phyloP scores from a whole-genome alignment of 2,329 filamentous ascomycete species.

The Penicillium occitanis region DNA sequence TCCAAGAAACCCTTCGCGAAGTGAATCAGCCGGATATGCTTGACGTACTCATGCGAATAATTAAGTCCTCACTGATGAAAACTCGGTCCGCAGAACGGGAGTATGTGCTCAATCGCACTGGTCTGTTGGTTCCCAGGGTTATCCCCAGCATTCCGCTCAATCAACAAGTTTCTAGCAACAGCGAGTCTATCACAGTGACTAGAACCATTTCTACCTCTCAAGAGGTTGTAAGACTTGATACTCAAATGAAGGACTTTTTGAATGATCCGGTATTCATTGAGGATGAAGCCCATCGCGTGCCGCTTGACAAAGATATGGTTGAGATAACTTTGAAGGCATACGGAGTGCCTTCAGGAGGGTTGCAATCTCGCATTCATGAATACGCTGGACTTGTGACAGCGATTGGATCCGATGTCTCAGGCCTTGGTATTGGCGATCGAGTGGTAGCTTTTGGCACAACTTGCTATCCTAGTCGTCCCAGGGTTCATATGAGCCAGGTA shows the following conservation, averaged over 20 bases:
- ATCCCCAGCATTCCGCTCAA: neutral
- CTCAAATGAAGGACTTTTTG: too few relatives aligned
- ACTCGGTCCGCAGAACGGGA: neutral
- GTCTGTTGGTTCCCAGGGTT: neutral
- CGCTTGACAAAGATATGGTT: neutral
- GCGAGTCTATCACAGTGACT: neutral
- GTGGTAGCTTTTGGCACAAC: neutral
- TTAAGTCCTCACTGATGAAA: too few relatives aligned
- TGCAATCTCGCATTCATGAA: neutral
- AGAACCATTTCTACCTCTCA: too few relatives aligned
- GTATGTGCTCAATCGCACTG: neutral
- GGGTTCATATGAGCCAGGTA: neutral
- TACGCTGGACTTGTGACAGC: neutral
- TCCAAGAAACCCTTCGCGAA: neutral
- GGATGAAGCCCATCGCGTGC: neutral
- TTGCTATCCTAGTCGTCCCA: neutral
- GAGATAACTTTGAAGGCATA: constrained; percentile 12
- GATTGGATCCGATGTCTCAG: neutral
- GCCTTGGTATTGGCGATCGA: neutral
- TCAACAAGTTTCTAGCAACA: neutral
- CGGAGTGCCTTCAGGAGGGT: neutral
- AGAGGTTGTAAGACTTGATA: too few relatives aligned
- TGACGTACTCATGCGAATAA: neutral
- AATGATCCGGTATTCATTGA: constrained; percentile 4
- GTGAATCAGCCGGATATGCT: neutral